Conservation (phyloP, 768 basidiomycete genomes). For the Tricholoma hemisulphureum region DNA sequence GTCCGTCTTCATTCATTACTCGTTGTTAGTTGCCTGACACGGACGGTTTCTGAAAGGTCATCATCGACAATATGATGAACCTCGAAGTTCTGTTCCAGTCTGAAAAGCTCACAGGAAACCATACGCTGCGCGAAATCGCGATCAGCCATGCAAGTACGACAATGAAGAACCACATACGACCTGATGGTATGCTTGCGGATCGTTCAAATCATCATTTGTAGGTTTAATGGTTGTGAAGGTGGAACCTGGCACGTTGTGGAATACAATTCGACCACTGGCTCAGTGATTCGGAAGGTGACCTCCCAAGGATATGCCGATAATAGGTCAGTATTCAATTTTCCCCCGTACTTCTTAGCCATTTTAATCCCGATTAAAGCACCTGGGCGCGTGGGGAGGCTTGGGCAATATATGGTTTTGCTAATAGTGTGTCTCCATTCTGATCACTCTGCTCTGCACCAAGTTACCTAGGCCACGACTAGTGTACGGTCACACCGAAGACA, state of each 20-base stretch:
- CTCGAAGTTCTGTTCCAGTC: slow-evolving; percentile 65
- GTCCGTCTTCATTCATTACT: slow-evolving; percentile 27
- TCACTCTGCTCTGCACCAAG: not conserved
- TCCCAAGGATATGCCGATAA: slow-evolving; percentile 60
- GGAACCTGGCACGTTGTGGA: slow-evolving; percentile 63
- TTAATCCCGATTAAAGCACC: slow-evolving; percentile 42
- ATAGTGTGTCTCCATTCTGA: slow-evolving; percentile 44
- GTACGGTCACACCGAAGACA: slow-evolving; percentile 51
- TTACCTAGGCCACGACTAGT: slow-evolving; percentile 36
- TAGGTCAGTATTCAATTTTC: slow-evolving; percentile 22
- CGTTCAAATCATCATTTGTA: not conserved
- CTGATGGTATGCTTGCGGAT: slow-evolving; percentile 46
- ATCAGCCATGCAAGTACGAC: slow-evolving; percentile 65
- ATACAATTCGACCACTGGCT: slow-evolving; percentile 64
- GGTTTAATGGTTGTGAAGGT: slow-evolving; percentile 26
- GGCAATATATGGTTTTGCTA: slow-evolving; percentile 69
- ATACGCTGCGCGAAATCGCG: slow-evolving; percentile 58
- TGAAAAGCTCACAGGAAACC: slow-evolving; percentile 56
- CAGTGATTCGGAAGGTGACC: slow-evolving; percentile 55
- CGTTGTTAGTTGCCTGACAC: not conserved
- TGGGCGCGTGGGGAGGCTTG: slow-evolving; percentile 76
- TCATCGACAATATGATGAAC: slow-evolving; percentile 83
- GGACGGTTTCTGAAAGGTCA: slow-evolving; percentile 42
- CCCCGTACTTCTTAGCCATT: not conserved
- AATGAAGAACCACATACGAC: slow-evolving; percentile 61